These are phyloP conservation scores for Zizania latifolia DNA, from an alignment of 176 grass and related monocot species.

Conservation along the genomic window DNA sequence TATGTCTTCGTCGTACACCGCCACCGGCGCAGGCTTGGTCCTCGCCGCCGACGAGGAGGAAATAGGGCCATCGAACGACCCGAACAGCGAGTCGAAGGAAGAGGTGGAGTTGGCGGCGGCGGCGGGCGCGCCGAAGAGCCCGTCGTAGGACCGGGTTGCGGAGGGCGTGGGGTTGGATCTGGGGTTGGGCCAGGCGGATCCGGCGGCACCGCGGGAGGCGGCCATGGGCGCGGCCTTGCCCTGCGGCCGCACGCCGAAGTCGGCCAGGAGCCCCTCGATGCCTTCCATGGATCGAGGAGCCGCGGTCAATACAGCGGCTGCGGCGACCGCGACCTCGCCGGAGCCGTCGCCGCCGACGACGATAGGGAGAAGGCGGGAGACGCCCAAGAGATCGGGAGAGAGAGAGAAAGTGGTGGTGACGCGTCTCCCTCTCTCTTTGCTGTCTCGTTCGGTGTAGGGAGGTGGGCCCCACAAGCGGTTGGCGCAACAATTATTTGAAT, in stretches of 20 bases:
- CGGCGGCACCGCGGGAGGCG: conserved; percentile 26
- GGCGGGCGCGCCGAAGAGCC: conserved; percentile 28
- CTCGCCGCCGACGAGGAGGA: background rate
- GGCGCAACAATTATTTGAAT: background rate
- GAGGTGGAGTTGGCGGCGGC: conserved; percentile 3
- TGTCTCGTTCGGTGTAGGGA: conserved; percentile 5
- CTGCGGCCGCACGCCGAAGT: conserved; percentile 75
- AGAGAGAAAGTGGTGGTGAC: background rate
- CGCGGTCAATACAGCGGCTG: background rate
- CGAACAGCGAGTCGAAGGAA: conserved; percentile 48
- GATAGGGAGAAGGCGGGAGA: background rate
- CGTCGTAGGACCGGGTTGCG: conserved; percentile 45
- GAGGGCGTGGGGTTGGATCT: conserved; percentile 36
- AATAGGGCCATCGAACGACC: conserved; percentile 29
- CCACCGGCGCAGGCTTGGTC: conserved; percentile 6
- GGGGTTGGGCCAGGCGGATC: conserved; percentile 26
- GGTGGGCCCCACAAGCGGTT: background rate
- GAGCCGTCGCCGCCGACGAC: conserved; percentile 2
- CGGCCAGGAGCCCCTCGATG: conserved; percentile 68
- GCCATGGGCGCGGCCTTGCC: conserved; percentile 69
- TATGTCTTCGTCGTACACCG: conserved; percentile 48
- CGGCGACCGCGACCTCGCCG: conserved; percentile 3
- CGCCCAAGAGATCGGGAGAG: conserved; percentile 4
- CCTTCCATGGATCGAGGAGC: conserved; percentile 49
- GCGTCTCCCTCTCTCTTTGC: conserved; percentile 26